These are phyloP conservation scores for Thermothielavioides terrestris DNA, from an alignment of 495 filamentous ascomycete genomes.

Conservation along the genomic window DNA sequence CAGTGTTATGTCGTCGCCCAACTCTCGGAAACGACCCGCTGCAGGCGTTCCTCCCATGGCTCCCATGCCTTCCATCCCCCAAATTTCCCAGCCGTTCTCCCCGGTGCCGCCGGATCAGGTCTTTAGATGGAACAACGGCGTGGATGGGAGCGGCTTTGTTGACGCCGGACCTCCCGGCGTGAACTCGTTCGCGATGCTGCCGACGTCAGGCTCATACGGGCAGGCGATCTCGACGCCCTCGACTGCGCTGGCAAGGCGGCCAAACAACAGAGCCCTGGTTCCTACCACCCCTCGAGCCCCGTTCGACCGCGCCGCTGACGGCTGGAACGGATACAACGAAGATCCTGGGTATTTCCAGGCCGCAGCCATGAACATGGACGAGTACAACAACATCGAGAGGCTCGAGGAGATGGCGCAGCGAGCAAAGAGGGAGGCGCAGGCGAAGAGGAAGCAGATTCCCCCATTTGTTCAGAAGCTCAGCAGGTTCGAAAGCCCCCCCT, in stretches of 20 bases:
- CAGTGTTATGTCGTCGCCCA: constrained; percentile 41
- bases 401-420: constrained; percentile 64
- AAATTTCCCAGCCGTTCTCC: constrained; percentile 36
- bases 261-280: constrained; percentile 54
- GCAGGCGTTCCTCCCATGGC: constrained; percentile 57
- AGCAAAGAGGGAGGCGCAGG: constrained; percentile 74
- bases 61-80: constrained; percentile 43
- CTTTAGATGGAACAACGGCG: constrained; percentile 31
- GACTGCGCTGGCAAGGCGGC: constrained; percentile 58
- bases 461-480: constrained; percentile 98
- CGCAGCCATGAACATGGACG: constrained; percentile 36
- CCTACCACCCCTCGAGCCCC: constrained; percentile 28
- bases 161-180: constrained; percentile 26
- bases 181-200: constrained; percentile 37
- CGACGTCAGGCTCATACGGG: constrained; percentile 35
- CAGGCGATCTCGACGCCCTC: constrained; percentile 37
- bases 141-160: constrained; percentile 26
- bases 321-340: constrained; percentile 44
- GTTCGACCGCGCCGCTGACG: constrained; percentile 37
- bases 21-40: constrained; percentile 63
- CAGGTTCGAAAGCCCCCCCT: constrained; percentile 51
- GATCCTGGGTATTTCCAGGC: constrained; percentile 31
- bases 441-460: constrained; percentile 87
- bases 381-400: constrained; percentile 63
- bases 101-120: constrained; percentile 33